Base-by-base conservation (phyloP, 1,284 basidiomycete genomes). In the Gymnopus androsaceus region DNA sequence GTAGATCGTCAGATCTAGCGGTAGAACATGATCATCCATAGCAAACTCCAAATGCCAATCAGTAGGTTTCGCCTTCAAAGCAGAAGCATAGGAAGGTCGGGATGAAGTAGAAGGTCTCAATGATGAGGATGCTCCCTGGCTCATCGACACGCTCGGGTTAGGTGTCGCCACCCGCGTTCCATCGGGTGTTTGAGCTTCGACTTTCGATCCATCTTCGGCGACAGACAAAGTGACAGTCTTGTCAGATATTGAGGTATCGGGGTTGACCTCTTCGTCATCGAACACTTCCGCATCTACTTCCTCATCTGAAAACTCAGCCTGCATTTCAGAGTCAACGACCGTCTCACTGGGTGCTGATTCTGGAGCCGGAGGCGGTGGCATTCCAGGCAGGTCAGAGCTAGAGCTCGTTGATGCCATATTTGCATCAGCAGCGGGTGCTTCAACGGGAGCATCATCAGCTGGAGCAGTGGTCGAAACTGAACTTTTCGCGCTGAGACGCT, bases 31-130 rank as follows among this genome's bases (percentile, higher is more conserved):
- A 56, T 92, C 94, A 64, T 94, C 92, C 81, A 98, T 89, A 17
- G 84, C 89, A 71, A 99, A 99, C 69, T 95, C 91, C 46, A 99
- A 82, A 69, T 99, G 95, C 94, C 95, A 99, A 66, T 99, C 95
- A 21, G 82, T 84, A 0, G 95, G 93, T 66, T 93, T 92, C 1
- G 93, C 78, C 74, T 96, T 98, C 60, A 98, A 78, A 3, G 95
- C 95, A 1, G 94, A 88, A 17, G 97, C 95, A 69, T 99, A 99
- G 1, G 96, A 98, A 0, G 81, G 75, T 62, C 79, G 80, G 21
- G 77, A 76, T 3, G 78, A 71, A 11, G 79, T 72, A 0, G 81
- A 72, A 49, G 68, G 67, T 51, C 75, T 65, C 41, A 72, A 66
- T 3, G 70, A 65, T 0, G 75, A 69, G 11, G 71, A 61, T 28